Evolutionary conservation across 352 stramenopile genomes (phyloP).

Genomic region (Globisporangium spiculum): DNA sequence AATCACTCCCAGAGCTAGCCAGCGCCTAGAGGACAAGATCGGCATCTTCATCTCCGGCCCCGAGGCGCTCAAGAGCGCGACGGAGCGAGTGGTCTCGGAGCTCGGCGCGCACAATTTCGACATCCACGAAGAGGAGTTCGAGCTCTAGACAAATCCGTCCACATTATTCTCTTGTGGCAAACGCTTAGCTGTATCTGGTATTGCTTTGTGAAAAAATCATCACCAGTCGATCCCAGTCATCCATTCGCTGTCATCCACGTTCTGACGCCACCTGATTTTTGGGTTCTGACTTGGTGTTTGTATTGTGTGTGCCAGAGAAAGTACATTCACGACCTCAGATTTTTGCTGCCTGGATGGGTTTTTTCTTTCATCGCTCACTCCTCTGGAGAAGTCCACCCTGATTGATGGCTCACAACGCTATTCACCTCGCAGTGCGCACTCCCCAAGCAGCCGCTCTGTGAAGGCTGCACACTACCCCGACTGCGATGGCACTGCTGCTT

Average conservation of each 20-base stretch:
- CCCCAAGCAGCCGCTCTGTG: too few species aligned
- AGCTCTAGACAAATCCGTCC: background rate
- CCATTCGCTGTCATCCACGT: background rate
- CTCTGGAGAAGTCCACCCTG: too few species aligned
- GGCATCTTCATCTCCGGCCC: constrained; percentile 18
- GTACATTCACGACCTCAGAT: too few species aligned
- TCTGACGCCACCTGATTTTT: background rate
- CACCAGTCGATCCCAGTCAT: background rate
- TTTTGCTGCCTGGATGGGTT: too few species aligned
- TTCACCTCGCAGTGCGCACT: too few species aligned
- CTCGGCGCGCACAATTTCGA: background rate
- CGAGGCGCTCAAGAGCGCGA: constrained; percentile 3
- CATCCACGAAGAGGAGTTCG: background rate
- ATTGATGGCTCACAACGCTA: too few species aligned
- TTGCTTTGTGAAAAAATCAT: too few species aligned
- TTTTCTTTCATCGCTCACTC: too few species aligned
- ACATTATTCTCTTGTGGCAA: too few species aligned
- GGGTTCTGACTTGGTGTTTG: background rate
- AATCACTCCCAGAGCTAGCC: constrained; percentile 40
- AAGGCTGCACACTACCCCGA: too few species aligned
- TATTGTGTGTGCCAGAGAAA: background rate
- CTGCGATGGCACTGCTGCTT: too few species aligned
- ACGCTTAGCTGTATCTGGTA: too few species aligned
- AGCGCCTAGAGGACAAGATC: constrained; percentile 26
- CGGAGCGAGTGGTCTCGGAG: background rate